Percentiles rank a stretch among this genome's conserved stretches.
phyloP scores from a whole-genome alignment of 179 eudicot species.

The Sideroxylon spinosum region DNA sequence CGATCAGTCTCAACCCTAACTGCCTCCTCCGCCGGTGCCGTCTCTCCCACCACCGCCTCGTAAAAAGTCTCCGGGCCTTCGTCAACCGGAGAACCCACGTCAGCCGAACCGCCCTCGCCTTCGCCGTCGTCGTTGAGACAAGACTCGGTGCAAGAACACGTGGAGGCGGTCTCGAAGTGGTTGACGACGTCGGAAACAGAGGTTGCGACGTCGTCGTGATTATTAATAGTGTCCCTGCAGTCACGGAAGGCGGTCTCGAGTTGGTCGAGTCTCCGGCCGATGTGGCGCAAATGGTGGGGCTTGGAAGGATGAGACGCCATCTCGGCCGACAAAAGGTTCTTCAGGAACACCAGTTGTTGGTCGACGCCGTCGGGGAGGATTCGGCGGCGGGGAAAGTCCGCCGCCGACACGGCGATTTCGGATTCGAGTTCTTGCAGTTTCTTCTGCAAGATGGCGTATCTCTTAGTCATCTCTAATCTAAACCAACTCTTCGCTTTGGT shows the following conservation, averaged over 20 bases:
- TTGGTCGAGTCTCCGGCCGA: conserved; percentile 10
- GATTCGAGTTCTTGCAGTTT: conserved; percentile 35
- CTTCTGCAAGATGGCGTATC: conserved; percentile 28
- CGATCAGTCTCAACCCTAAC: conserved; percentile 1
- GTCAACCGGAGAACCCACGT: background rate
- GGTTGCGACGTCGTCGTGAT: background rate
- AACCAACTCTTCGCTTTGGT: background rate
- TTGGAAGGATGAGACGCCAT: conserved; percentile 25
- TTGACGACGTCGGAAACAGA: background rate
- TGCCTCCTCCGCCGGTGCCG: background rate
- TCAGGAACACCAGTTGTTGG: conserved; percentile 21
- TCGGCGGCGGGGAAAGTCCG: conserved; percentile 7
- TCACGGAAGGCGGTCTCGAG: conserved; percentile 21
- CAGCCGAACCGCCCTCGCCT: background rate
- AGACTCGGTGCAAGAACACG: conserved; percentile 33
- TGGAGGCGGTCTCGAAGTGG: conserved; percentile 7
- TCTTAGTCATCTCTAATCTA: conserved; percentile 20
- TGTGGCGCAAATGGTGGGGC: conserved; percentile 28
- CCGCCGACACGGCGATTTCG: conserved; percentile 14
- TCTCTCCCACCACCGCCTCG: background rate
- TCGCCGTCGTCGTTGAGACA: conserved; percentile 28
- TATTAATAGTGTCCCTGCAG: background rate
- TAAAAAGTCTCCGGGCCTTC: conserved; percentile 3
- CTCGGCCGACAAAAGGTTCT: conserved; percentile 24
- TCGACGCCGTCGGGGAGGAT: conserved; percentile 15